Conservation (phyloP, 345 rosid species). For the Schrenkiella parvula region DNA sequence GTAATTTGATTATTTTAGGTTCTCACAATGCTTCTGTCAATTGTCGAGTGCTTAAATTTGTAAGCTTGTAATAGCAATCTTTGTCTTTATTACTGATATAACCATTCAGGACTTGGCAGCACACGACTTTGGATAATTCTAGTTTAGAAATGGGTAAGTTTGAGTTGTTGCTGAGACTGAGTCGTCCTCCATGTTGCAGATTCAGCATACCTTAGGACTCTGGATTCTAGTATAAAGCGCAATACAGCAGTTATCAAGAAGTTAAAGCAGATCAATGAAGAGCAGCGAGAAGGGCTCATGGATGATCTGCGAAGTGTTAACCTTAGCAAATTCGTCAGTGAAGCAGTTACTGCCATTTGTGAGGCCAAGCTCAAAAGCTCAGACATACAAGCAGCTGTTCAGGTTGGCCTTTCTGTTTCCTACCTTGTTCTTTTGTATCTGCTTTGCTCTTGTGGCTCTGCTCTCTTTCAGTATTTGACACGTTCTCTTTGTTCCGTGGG, state of each 20-base stretch:
- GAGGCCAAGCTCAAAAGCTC: slow-evolving; percentile 92
- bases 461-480: not conserved
- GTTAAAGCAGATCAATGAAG: slow-evolving; percentile 90
- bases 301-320: slow-evolving; percentile 82
- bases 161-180: slow-evolving; percentile 28
- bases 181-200: slow-evolving; percentile 48
- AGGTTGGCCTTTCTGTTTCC: slow-evolving; percentile 45
- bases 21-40: not conserved
- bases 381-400: slow-evolving; percentile 93
- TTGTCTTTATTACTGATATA: not conserved
- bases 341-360: slow-evolving; percentile 90
- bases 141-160: slow-evolving; percentile 6
- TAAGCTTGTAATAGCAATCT: not conserved
- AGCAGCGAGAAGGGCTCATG: slow-evolving; percentile 82
- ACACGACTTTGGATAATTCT: not conserved
- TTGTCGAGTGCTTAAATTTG: not conserved
- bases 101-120: not conserved
- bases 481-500: not conserved
- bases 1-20: not conserved
- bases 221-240: slow-evolving; percentile 93
- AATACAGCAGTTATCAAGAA: slow-evolving; percentile 95
- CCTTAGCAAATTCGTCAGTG: slow-evolving; percentile 92
- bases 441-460: not conserved
- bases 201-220: slow-evolving; percentile 73
- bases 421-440: not conserved